A percentile compares a stretch with the other conserved stretches of the same genome.
Evolutionary conservation across 208 protist genomes (phyloP).

Genomic region (Acanthamoeba quina): DNA sequence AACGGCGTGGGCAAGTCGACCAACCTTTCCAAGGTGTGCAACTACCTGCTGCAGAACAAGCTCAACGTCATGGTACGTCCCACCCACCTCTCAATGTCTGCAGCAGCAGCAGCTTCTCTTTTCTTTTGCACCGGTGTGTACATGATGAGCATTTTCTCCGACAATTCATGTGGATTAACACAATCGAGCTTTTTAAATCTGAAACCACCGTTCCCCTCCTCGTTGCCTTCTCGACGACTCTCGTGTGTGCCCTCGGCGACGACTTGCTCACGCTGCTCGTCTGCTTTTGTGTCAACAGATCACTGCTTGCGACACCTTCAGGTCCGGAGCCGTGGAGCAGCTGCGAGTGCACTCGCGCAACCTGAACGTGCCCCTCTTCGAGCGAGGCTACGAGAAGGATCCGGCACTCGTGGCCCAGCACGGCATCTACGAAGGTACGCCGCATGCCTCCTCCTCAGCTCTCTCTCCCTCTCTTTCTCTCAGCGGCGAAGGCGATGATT

Average conservation of each 20-base stretch:
- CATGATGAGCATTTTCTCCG: slow-evolving; percentile 15
- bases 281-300: slow-evolving; percentile 84
- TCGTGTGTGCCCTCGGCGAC: neutral
- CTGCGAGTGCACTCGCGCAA: slow-evolving; percentile 94
- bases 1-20: slow-evolving; percentile 99
- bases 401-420: slow-evolving; percentile 95
- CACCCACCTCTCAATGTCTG: neutral
- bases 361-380: slow-evolving; percentile 96
- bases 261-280: neutral
- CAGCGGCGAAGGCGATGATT: neutral
- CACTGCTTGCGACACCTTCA: slow-evolving; percentile 99
- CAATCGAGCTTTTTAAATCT: slow-evolving; percentile 66
- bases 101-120: neutral
- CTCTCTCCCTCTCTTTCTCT: neutral
- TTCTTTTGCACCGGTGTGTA: neutral
- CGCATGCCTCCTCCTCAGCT: neutral
- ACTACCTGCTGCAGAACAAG: slow-evolving; percentile 96
- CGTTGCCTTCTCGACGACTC: neutral
- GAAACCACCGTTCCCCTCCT: neutral
- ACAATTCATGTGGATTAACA: slow-evolving; percentile 33
- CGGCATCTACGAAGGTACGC: slow-evolving; percentile 94
- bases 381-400: slow-evolving; percentile 98
- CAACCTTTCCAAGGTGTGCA: slow-evolving; percentile 98
- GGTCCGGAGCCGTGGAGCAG: slow-evolving; percentile 99
- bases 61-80: slow-evolving; percentile 90